Base-by-base conservation (phyloP, 225 moss, liverwort and hornwort species). In the Sphagnum tenellum region DNA sequence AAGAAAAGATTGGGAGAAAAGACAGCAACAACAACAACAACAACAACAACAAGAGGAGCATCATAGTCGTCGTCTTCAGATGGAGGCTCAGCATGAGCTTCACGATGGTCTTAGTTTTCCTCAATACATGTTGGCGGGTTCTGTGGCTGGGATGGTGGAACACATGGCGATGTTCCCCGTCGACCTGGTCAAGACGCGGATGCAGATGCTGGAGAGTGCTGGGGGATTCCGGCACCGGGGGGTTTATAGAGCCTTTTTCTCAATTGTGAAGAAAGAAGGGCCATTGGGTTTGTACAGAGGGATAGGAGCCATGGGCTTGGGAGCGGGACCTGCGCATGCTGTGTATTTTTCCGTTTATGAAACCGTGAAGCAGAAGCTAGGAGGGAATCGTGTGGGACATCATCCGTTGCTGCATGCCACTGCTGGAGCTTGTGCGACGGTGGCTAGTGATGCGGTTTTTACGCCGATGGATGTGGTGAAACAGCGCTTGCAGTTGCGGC, bases 381-480 rank as follows among this genome's bases (percentile, higher is more conserved):
- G 95, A 3, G 95, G 96, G 45, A 96, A 96, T 54, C 60, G 79
- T 14, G 77, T 72, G 55, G 96, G 96, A 11, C 78, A 78, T 61
- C 96, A 96, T 63, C 92, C 96, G 11, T 48, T 90, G 9, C 91
- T 89, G 73, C 92, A 96, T 66, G 96, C 86, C 3, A 46, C 69
- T 44, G 96, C 96, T 0, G 96, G 96, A 54, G 92, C 75, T 5
- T 82, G 84, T 5, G 96, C 96, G 11, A 90, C 96, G 8, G 84
- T 96, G 71, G 88, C 92, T 0, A 92, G 89, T 69, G 96, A 96
- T 72, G 96, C 96, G 2, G 96, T 96, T 2, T 90, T 96, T 58
- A 96, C 96, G 12, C 96, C 96, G 56, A 96, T 96, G 96, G 96
- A 96, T 68, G 96, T 96, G 55, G 92, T 96, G 8, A 96, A 96